Percentiles rank a stretch among this genome's conserved stretches.
phyloP scores from a whole-genome alignment of 805 yeast species.

The Wickerhamiella siamensis region DNA sequence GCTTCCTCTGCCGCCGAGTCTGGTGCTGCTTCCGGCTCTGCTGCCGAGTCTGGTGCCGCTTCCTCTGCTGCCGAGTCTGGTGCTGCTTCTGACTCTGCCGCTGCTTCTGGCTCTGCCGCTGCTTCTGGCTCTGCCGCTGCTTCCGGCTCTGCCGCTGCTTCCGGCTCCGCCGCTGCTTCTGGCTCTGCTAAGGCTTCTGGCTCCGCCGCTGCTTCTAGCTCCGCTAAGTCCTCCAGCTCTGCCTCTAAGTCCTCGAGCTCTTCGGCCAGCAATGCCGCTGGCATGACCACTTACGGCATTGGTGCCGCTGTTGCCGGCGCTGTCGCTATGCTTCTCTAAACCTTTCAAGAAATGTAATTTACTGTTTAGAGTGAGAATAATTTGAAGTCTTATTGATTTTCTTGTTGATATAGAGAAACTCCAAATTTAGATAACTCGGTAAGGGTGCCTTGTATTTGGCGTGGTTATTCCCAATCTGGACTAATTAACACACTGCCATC shows the following conservation, averaged over 20 bases:
- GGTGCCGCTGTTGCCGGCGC: not conserved
- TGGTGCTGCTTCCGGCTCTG: not conserved
- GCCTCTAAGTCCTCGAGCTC: not conserved
- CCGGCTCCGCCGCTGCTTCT: constrained; percentile 9
- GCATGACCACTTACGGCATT: not conserved
- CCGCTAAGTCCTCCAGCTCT: not conserved
- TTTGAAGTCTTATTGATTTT: too few relatives aligned
- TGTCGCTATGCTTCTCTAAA: not conserved
- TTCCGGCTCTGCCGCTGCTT: constrained; percentile 2
- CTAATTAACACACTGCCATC: too few relatives aligned
- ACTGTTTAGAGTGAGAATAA: too few relatives aligned
- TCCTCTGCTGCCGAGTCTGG: constrained; percentile 5
- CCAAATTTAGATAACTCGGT: too few relatives aligned
- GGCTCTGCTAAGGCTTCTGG: not conserved
- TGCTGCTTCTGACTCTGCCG: constrained; percentile 2
- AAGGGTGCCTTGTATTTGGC: too few relatives aligned
- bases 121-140: constrained; percentile 2
- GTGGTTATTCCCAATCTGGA: too few relatives aligned
- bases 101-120: not conserved
- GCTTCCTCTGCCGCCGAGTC: constrained; percentile 5
- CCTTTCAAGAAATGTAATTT: too few relatives aligned
- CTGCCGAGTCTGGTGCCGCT: constrained; percentile 4
- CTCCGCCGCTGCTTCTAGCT: not conserved
- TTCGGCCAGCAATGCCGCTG: not conserved
- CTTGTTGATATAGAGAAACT: too few relatives aligned